Base-by-base conservation (phyloP, 495 filamentous ascomycete species). In the Hyaloscypha variabilis region DNA sequence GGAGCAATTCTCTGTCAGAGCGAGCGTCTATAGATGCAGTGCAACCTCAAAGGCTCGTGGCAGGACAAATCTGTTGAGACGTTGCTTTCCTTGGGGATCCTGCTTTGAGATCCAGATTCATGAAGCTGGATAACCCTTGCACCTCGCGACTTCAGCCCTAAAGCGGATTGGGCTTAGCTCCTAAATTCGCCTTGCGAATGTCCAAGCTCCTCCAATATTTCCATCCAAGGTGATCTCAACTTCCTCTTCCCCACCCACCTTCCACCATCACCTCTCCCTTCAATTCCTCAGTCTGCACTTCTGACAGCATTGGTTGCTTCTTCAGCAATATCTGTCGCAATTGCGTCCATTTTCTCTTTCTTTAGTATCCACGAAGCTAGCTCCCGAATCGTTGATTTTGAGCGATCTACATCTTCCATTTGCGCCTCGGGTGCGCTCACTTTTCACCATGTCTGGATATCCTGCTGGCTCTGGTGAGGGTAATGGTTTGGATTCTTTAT, bases 231-330 rank as follows among this genome's bases (percentile, higher is more conserved):
- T 50, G 36, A 28, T 39, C 25, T 34, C 55, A 60, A 34, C 39
- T 25, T 55, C 55, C 23, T 29, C n/a, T 51, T 46, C 3, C 63
- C 58, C 8, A n/a, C 42, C 42, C 39, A 21, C 34, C 26, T 19
- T 50, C 25, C 19, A 62, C 23, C 42, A 53, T 19, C 91, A 91
- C 77, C 94, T 95, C 88, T 94, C 95, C 87, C 94, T 94, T 10
- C 46, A 17, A 55, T 46, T 51, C 30, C 50, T 42, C 31, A 52
- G 36, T 19, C 24, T 8, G 46, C 51, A 24, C n/a, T 56, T 26
- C 23, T 24, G 51, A 56, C 53, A 57, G 50, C 42, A n/a, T 29
- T 63, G 58, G 63, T 62, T 65, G 58, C 64, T 50, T 62, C 31
- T 46, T 8, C 29, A 17, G 31, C 57, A 64, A 61, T 53, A 61